These are phyloP conservation scores for Astrocystis sublimbata DNA, from an alignment of 495 filamentous ascomycete genomes.

Conservation along the genomic window DNA sequence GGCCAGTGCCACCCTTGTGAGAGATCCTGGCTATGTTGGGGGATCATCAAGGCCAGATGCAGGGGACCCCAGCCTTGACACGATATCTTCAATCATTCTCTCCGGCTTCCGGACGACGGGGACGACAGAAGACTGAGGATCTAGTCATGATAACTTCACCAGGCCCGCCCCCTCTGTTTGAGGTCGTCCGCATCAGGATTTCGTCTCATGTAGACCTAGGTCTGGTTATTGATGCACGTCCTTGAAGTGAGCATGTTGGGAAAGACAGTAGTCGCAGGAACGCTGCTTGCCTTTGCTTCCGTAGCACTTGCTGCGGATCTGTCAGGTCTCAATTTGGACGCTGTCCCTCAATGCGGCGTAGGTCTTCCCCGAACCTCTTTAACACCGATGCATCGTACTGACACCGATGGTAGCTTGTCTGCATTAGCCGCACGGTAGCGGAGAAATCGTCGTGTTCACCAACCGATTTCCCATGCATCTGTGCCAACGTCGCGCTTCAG, in stretches of 20 bases:
- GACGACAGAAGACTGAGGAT: not conserved
- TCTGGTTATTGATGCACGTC: not conserved
- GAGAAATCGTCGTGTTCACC: conserved; percentile 30
- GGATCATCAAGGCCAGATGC: not conserved
- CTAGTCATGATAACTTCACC: not conserved
- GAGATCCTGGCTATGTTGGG: not conserved
- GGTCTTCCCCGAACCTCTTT: not conserved
- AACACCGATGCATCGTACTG: not conserved
- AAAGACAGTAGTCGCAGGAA: not conserved
- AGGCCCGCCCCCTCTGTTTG: not conserved
- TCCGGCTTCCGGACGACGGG: not conserved
- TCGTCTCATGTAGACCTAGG: not conserved
- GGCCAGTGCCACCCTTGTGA: not conserved
- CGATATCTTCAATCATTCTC: not conserved
- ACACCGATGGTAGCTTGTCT: conserved; percentile 19
- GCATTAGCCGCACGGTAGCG: conserved; percentile 21
- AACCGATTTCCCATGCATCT: conserved; percentile 38
- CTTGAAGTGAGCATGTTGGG: not conserved
- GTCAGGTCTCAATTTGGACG: not conserved
- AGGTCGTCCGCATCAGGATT: not conserved
- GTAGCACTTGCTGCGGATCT: conserved; percentile 3
- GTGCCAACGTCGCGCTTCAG: conserved; percentile 29
- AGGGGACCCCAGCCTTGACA: not conserved
- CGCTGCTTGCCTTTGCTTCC: not conserved
- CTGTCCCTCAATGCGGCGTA: conserved; percentile 9